Base-by-base conservation (phyloP, 176 grass and related monocot species). In the Phyllostachys edulis region DNA sequence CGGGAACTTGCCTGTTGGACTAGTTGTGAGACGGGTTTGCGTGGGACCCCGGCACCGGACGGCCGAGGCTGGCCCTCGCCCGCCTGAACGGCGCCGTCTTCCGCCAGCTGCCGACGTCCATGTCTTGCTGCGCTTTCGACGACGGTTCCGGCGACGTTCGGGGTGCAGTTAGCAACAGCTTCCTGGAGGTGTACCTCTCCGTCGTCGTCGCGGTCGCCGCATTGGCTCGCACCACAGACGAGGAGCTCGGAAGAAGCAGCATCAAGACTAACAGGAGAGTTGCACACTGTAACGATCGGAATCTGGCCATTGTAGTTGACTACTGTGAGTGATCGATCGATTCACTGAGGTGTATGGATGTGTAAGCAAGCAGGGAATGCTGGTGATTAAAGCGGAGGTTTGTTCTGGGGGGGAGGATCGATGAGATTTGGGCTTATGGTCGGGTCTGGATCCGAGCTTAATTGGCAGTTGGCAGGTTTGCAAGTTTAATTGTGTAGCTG, bases 11-110 rank as follows among this genome's bases (percentile, higher is more conserved):
- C 80, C 68, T 73, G 69, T 4, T 10, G 24, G 32, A 14, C 45
- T 71, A 80, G 85, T 87, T 87, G 69, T 87, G 85, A 4, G 60
- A 75, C 60, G 85, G 85, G 78, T 87, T 87, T 20, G 77, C 59
- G 37, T 23, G 13, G 15, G 85, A 80, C 18, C 77, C 49, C 10
- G 85, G 85, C 18, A 87, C 37, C 61, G 13, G 59, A 14, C 77
- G 69, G 16, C 85, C 85, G 46, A 87, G 85, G 69, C 69, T 73
- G 69, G 69, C 69, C 4, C 68, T 60, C 0, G 69, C 2, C 5
- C 18, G 9, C 23, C 36, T 42, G 59, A 87, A 75, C 69, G 85
- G 68, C 59, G 24, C 4, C 32, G 42, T 4, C 29, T 4, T 3
- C 23, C 60, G 59, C 85, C 84, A 23, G 15, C 13, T 12, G 37